A percentile compares a stretch with the other conserved stretches of the same genome.
These are phyloP conservation scores for Alternaria postmessia DNA, from an alignment of 2,329 filamentous ascomycete genomes.

Conservation along the genomic window DNA sequence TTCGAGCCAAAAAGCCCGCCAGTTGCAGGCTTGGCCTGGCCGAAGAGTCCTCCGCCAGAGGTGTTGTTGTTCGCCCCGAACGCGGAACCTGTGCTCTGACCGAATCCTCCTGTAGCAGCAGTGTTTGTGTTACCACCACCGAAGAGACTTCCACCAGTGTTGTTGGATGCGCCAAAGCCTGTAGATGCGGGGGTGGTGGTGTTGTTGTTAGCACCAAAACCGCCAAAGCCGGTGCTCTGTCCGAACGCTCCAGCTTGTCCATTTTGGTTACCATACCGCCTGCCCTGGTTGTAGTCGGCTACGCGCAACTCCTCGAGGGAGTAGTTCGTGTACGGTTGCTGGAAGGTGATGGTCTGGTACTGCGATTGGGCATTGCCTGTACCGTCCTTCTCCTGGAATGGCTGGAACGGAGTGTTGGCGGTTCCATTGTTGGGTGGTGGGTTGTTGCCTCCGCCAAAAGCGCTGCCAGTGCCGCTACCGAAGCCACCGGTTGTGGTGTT, in stretches of 20 bases:
- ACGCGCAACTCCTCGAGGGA: slow-evolving; percentile 75
- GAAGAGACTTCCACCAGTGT: slow-evolving; percentile 55
- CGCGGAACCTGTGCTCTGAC: slow-evolving; percentile 40
- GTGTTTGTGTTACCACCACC: slow-evolving; percentile 48
- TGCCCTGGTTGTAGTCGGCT: slow-evolving; percentile 87
- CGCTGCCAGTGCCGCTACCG: slow-evolving; percentile 36
- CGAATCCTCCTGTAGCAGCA: slow-evolving; percentile 44
- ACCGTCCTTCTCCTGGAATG: slow-evolving; percentile 76
- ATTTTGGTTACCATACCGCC: slow-evolving; percentile 81
- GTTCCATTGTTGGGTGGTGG: slow-evolving; percentile 65
- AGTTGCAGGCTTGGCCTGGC: slow-evolving; percentile 47
- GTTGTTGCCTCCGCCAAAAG: slow-evolving; percentile 38
- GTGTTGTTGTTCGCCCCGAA: slow-evolving; percentile 41
- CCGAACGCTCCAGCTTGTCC: slow-evolving; percentile 86
- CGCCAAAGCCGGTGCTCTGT: slow-evolving; percentile 65
- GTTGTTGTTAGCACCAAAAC: slow-evolving; percentile 54
- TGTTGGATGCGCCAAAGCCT: slow-evolving; percentile 60
- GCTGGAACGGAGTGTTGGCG: slow-evolving; percentile 69
- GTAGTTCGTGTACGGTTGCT: slow-evolving; percentile 84
- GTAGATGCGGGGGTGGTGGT: slow-evolving; percentile 38
- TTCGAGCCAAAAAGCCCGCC: slow-evolving; percentile 51
- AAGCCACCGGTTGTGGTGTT: slow-evolving; percentile 31
- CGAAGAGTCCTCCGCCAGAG: slow-evolving; percentile 43
- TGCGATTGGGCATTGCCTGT: slow-evolving; percentile 64
- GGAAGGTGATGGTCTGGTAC: slow-evolving; percentile 82